phyloP scores from a whole-genome alignment of 805 yeast species.

The Kazachstania taianensis region DNA sequence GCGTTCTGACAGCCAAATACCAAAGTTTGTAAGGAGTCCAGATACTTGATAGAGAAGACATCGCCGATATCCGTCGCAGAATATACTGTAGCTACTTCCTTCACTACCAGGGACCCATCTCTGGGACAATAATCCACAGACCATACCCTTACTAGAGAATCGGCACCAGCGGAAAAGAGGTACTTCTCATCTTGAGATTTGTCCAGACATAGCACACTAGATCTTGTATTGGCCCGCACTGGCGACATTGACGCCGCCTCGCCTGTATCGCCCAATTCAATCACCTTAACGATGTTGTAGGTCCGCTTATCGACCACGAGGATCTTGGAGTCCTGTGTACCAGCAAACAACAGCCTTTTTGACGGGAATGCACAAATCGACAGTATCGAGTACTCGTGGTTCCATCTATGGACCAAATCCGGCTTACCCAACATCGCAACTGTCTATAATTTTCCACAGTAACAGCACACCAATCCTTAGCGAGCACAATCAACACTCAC shows the following conservation, averaged over 20 bases:
- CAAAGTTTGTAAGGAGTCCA: conserved; percentile 46
- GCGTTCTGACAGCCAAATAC: conserved; percentile 93
- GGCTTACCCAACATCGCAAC: conserved; percentile 4
- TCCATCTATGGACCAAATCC: conserved; percentile 62
- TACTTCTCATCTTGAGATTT: conserved; percentile 42
- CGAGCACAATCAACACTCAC: too few relatives aligned
- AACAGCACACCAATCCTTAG: too few relatives aligned
- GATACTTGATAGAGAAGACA: conserved; percentile 73
- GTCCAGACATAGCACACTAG: conserved; percentile 55
- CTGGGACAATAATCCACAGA: conserved; percentile 34
- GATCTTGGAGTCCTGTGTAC: conserved; percentile 80
- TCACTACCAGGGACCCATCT: conserved; percentile 16
- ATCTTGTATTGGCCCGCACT: conserved; percentile 22
- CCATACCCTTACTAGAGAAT: conserved; percentile 84
- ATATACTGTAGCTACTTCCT: conserved; percentile 62
- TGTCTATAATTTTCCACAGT: too few relatives aligned
- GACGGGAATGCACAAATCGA: conserved; percentile 57
- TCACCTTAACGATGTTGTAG: conserved; percentile 40
- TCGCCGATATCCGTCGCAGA: conserved; percentile 87
- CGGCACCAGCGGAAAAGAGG: conserved; percentile 81
- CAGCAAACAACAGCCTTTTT: conserved; percentile 61
- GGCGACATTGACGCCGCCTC: neutral
- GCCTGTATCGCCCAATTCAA: conserved; percentile 37
- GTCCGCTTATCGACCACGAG: conserved; percentile 58
- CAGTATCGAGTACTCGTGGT: conserved; percentile 58